phyloP scores from a whole-genome alignment of 257 asterid species.

The Solanum chilense region DNA sequence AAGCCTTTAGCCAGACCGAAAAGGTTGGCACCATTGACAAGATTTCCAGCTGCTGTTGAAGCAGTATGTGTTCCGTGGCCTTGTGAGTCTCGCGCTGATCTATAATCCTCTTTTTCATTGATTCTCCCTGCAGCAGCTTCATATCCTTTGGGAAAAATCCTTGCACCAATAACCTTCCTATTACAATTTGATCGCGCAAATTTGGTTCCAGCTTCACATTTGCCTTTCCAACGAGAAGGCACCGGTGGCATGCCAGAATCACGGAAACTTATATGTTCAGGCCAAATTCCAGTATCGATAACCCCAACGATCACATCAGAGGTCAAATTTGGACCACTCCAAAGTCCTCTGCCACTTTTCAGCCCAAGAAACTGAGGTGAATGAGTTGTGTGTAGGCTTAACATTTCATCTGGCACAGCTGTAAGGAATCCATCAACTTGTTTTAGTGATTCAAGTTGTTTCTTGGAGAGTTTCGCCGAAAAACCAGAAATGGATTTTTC shows the following conservation, averaged over 20 bases:
- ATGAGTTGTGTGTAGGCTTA: slow-evolving; percentile 54
- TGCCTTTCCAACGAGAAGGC: slow-evolving; percentile 59
- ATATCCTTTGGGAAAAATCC: slow-evolving; percentile 46
- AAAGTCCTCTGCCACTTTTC: slow-evolving; percentile 35
- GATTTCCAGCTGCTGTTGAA: slow-evolving; percentile 55
- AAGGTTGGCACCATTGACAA: slow-evolving; percentile 35
- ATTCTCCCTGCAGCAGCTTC: slow-evolving; percentile 47
- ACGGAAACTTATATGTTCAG: slow-evolving; percentile 51
- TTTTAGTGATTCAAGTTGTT: slow-evolving; percentile 31
- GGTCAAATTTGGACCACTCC: slow-evolving; percentile 40
- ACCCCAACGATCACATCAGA: slow-evolving; percentile 61
- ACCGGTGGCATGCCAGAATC: slow-evolving; percentile 21
- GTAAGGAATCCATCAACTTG: slow-evolving; percentile 42
- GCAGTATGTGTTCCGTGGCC: slow-evolving; percentile 84
- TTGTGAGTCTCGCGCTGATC: slow-evolving; percentile 55
- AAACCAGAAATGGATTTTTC: slow-evolving; percentile 50
- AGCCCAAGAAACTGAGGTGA: slow-evolving; percentile 71
- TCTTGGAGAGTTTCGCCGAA: slow-evolving; percentile 40
- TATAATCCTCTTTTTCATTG: slow-evolving; percentile 37
- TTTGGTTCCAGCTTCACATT: slow-evolving; percentile 36
- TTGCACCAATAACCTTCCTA: slow-evolving; percentile 51
- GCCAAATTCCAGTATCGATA: slow-evolving; percentile 74
- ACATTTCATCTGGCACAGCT: slow-evolving; percentile 36
- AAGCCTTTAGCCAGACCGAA: slow-evolving; percentile 47
- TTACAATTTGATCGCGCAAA: slow-evolving; percentile 42